phyloP scores from a whole-genome alignment of 805 yeast species.

The Candida taoyuanica region DNA sequence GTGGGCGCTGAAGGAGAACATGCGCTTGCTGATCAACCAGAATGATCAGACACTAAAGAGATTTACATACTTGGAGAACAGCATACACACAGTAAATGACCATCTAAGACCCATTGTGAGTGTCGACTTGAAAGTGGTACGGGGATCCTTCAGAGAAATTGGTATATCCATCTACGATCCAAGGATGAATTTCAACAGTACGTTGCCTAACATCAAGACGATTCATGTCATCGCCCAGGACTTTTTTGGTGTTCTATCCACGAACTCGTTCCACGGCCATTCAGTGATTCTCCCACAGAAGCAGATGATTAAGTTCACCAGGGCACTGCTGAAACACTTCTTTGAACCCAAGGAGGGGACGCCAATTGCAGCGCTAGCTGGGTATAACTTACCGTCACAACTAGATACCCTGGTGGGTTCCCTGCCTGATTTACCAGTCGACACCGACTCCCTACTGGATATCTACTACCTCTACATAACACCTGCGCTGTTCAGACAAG shows the following conservation, averaged over 20 bases:
- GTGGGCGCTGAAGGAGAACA: conserved; percentile 9
- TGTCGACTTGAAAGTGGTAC: conserved; percentile 10
- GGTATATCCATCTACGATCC: conserved; percentile 20
- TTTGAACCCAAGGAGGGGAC: neutral
- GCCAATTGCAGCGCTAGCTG: conserved; percentile 5
- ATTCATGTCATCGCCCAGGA: conserved; percentile 19
- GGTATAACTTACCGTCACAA: conserved; percentile 6
- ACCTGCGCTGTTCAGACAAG: conserved; percentile 11
- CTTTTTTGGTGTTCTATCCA: conserved; percentile 19
- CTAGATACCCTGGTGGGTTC: conserved; percentile 3
- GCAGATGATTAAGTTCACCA: conserved; percentile 11
- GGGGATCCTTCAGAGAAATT: conserved; percentile 15
- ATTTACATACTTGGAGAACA: conserved; percentile 12
- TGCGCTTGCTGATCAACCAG: neutral
- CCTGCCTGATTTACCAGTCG: conserved; percentile 3
- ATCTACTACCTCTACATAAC: conserved; percentile 14
- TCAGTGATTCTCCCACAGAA: conserved; percentile 11
- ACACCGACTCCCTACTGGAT: conserved; percentile 7
- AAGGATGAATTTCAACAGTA: conserved; percentile 12
- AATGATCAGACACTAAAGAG: conserved; percentile 15
- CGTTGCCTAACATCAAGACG: conserved; percentile 12
- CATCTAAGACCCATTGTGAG: conserved; percentile 7
- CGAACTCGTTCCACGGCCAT: conserved; percentile 19
- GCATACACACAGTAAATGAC: conserved; percentile 11
- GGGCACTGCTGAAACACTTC: conserved; percentile 2